Percentiles rank a stretch among this genome's conserved stretches.
Conservation (phyloP, 805 yeast genomes). For the Kluyveromyces nonfermentans region DNA sequence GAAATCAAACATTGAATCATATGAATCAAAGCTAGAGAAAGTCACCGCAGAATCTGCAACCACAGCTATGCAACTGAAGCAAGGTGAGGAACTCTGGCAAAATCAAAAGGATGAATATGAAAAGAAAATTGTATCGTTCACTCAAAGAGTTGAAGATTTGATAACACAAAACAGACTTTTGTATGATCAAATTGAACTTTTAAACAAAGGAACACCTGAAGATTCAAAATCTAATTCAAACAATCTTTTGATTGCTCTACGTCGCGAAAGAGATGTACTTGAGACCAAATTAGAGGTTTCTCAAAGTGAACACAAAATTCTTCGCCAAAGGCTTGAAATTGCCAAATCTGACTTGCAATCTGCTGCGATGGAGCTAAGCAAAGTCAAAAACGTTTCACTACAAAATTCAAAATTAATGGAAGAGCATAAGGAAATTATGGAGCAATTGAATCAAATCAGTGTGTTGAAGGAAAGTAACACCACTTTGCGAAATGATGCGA, state of each 20-base stretch:
- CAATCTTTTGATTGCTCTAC: conserved; percentile 51
- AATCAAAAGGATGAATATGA: conserved; percentile 35
- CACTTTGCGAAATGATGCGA: conserved; percentile 48
- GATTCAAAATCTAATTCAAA: conserved; percentile 28
- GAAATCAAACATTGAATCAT: conserved; percentile 30
- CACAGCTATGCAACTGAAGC: conserved; percentile 27
- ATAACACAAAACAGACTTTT: conserved; percentile 59
- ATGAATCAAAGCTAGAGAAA: conserved; percentile 21
- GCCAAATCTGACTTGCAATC: conserved; percentile 42
- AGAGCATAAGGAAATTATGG: conserved; percentile 38
- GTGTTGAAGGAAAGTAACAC: conserved; percentile 59
- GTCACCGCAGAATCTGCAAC: conserved; percentile 23
- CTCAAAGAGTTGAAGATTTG: conserved; percentile 43
- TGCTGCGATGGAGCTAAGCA: conserved; percentile 39
- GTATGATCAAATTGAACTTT: conserved; percentile 54
- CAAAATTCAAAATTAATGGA: conserved; percentile 17
- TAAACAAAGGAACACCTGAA: conserved; percentile 16
- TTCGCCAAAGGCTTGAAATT: conserved; percentile 42
- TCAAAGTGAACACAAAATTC: conserved; percentile 43
- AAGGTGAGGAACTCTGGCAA: conserved; percentile 38
- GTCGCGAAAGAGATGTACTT: conserved; percentile 66
- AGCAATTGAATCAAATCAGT: conserved; percentile 52
- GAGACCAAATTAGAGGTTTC: conserved; percentile 48
- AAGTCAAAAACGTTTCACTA: conserved; percentile 28
- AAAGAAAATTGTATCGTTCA: conserved; percentile 38